phyloP scores from a whole-genome alignment of 306 rosid species.

The Aeschynomene evenia region DNA sequence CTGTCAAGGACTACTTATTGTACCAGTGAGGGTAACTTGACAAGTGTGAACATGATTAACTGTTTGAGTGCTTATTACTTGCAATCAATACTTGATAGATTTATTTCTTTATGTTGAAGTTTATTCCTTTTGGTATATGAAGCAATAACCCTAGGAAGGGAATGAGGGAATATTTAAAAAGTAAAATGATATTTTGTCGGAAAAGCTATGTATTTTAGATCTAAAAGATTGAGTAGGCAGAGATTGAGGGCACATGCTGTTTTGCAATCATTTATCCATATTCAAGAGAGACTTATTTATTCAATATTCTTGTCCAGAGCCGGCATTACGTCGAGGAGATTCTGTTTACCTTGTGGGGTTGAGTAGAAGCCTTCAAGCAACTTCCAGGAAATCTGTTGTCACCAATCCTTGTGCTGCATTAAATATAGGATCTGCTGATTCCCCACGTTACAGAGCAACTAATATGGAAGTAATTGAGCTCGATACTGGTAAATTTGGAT shows the following conservation, averaged over 20 bases:
- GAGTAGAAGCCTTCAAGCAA: constrained; percentile 98
- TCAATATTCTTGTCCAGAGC: constrained; percentile 56
- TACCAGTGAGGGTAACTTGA: constrained; percentile 15
- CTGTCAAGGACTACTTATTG: constrained; percentile 15
- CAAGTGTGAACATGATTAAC: constrained; percentile 4
- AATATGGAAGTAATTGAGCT: constrained; percentile 99
- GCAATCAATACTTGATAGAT: constrained; percentile 14
- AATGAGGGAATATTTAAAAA: constrained; percentile 11
- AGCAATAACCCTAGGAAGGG: constrained; percentile 3
- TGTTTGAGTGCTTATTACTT: neutral
- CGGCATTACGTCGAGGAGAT: constrained; percentile 83
- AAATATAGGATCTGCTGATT: constrained; percentile 87
- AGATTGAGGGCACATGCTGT: constrained; percentile 21
- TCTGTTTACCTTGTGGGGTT: constrained; percentile 91
- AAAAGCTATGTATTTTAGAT: neutral
- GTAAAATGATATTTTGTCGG: constrained; percentile 7
- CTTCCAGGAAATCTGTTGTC: constrained; percentile 93
- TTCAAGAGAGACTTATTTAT: neutral
- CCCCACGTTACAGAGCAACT: constrained; percentile 92
- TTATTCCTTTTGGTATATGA: constrained; percentile 22
- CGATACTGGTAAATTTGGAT: constrained; percentile 71
- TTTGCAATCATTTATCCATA: neutral
- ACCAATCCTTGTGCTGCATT: constrained; percentile 93
- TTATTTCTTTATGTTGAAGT: constrained; percentile 3
- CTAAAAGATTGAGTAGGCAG: constrained; percentile 19